Base-by-base conservation (phyloP, 495 filamentous ascomycete species). In the Daldinia bambusicola region DNA sequence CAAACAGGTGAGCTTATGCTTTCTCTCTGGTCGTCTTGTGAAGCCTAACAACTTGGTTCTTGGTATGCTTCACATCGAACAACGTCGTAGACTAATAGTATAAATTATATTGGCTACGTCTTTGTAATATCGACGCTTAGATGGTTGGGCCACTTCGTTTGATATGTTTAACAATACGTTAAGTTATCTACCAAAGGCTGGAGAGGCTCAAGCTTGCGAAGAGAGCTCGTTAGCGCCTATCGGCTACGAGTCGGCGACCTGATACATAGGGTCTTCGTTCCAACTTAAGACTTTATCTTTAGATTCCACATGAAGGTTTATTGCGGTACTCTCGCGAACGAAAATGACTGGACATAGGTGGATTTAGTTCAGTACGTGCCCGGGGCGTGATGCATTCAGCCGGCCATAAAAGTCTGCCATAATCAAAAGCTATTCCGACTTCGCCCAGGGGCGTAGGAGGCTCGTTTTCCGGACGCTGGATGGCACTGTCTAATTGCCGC, bases 381-480 rank as follows among this genome's bases (percentile, higher is more conserved):
- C 71, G 67, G 38, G 50, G 32, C 16, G 64, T 57, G 43, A 70
- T 74, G 71, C 71, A 66, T 48, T 48, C 55, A 58, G 63, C 71
- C 71, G 71, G 45, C 8, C 37, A 26, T 14, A 3, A 51, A 48
- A 61, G 20, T 63, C 59, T 64, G 71, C 63, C 53, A 73, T 32
- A 53, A 57, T n/a, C 22, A 45, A 58, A 52, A 48, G 32, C 31
- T 52, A 53, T 72, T 63, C 65, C 65, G 65, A 68, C 51, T 56
- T 43, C 43, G 13, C 65, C 43, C 26, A 26, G 26, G 26, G 26
- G 26, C 26, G 1, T 26, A 32, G n/a, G n/a, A 56, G 55, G 55
- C 50, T 61, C 32, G 50, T n/a, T 65, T 31, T 61, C 36, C 50
- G 52, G 31, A 38, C 16, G 55, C 48, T 57, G 16, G 61, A 40